Conservation (phyloP, 2,329 filamentous ascomycete species). For the Penicillium sp. region DNA sequence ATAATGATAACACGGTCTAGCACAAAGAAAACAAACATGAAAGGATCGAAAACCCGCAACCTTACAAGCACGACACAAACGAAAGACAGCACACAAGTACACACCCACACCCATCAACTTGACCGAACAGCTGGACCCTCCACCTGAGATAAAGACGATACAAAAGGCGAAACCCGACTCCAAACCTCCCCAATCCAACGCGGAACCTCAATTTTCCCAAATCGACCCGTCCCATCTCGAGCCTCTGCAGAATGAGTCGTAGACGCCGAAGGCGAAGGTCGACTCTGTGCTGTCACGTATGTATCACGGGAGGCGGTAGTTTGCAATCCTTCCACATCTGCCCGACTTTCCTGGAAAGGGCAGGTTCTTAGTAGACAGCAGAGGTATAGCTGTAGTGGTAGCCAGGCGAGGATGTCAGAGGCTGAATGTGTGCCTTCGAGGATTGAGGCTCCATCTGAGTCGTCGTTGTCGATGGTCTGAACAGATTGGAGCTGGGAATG, state of each 20-base stretch:
- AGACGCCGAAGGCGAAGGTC: slow-evolving; percentile 10
- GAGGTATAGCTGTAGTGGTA: slow-evolving; percentile 16
- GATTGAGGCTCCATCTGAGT: not conserved
- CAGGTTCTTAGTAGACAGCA: slow-evolving; percentile 17
- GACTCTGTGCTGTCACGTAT: slow-evolving; percentile 28
- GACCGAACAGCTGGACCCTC: not conserved
- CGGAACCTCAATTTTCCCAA: not conserved
- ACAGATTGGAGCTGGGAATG: slow-evolving; percentile 2
- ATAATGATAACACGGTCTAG: not conserved
- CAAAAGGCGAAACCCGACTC: not conserved
- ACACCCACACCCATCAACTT: not conserved
- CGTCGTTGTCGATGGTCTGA: not conserved
- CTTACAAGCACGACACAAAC: not conserved
- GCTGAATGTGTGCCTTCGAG: not conserved
- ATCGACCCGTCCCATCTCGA: not conserved
- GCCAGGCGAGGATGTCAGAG: slow-evolving; percentile 11
- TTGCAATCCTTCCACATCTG: slow-evolving; percentile 13
- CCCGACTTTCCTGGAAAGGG: not conserved
- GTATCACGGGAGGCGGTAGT: slow-evolving; percentile 22
- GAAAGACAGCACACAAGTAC: not conserved
- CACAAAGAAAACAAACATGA: not conserved
- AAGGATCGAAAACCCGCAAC: not conserved
- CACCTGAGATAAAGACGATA: not conserved
- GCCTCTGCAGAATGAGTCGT: not conserved
- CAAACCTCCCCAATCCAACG: not conserved